A percentile compares a stretch with the other conserved stretches of the same genome.
phyloP scores from a whole-genome alignment of 176 grass and related monocot species.

The Oryza meridionalis region DNA sequence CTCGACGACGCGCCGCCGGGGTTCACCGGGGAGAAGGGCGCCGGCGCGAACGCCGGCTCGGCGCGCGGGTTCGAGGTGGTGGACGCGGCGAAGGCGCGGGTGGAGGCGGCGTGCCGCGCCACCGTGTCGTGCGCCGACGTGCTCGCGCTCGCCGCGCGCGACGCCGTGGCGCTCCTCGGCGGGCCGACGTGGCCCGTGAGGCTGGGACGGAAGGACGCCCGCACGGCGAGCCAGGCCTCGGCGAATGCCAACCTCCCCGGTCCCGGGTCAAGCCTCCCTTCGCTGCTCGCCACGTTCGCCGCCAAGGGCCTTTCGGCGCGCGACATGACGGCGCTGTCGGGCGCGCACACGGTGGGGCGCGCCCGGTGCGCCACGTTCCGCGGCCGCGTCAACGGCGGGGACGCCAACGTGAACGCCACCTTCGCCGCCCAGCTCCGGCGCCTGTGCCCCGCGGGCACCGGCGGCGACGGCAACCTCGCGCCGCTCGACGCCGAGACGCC shows the following conservation, averaged over 20 bases:
- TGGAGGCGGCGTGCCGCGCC: conserved; percentile 54
- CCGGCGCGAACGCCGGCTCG: conserved; percentile 48
- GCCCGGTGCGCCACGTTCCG: conserved; percentile 55
- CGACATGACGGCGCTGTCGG: conserved; percentile 66
- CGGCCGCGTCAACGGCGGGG: conserved; percentile 30
- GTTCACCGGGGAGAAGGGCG: conserved; percentile 56
- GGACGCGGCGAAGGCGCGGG: conserved; percentile 50
- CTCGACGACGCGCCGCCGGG: conserved; percentile 49
- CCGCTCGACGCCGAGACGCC: conserved; percentile 51
- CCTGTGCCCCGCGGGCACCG: conserved; percentile 25
- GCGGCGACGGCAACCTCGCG: conserved; percentile 30
- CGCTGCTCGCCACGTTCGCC: conserved; percentile 44
- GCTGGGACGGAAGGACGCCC: conserved; percentile 48
- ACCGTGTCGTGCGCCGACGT: conserved; percentile 74
- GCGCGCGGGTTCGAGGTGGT: conserved; percentile 57
- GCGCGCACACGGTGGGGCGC: conserved; percentile 63
- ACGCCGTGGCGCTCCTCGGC: conserved; percentile 36
- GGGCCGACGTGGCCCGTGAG: conserved; percentile 51
- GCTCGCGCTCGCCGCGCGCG: conserved; percentile 61
- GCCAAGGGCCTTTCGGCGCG: conserved; percentile 50
- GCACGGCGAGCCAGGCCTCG: conserved; percentile 31
- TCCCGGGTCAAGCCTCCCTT: conserved; percentile 21
- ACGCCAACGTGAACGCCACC: conserved; percentile 37
- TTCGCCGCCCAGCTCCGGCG: conserved; percentile 36
- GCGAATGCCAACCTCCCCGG: conserved; percentile 48